phyloP scores from a whole-genome alignment of 176 grass and related monocot species.

The Triticum turgidum region DNA sequence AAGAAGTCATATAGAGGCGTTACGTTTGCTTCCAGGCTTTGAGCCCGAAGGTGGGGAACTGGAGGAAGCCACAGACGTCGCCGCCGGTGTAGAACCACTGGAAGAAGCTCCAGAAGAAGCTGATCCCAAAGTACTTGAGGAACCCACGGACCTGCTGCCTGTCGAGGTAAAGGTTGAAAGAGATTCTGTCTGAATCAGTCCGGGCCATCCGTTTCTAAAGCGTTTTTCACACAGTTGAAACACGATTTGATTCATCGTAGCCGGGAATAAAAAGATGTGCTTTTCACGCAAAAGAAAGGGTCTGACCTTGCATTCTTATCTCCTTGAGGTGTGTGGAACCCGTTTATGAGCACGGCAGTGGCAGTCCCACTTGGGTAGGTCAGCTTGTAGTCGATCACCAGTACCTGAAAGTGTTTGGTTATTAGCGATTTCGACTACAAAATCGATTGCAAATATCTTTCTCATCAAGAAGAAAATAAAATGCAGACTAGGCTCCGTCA shows the following conservation, averaged over 20 bases:
- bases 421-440: neutral
- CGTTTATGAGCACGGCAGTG: constrained; percentile 94
- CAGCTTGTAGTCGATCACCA: constrained; percentile 92
- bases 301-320: constrained; percentile 80
- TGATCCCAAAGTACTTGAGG: constrained; percentile 75
- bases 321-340: constrained; percentile 89
- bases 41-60: constrained; percentile 92
- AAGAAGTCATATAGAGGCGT: neutral
- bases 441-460: neutral
- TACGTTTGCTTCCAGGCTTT: constrained; percentile 96
- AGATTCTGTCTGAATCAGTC: neutral
- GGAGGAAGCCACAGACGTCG: constrained; percentile 74
- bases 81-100: constrained; percentile 94
- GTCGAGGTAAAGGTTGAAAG: neutral
- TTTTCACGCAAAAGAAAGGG: neutral
- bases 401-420: constrained; percentile 50
- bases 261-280: neutral
- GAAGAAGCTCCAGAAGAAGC: constrained; percentile 95
- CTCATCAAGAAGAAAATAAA: neutral
- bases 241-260: neutral
- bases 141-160: constrained; percentile 85
- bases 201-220: neutral
- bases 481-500: neutral
- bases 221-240: neutral
- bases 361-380: constrained; percentile 96